Base-by-base conservation (phyloP, 352 stramenopile genomes). In the Lagenidium giganteum region DNA sequence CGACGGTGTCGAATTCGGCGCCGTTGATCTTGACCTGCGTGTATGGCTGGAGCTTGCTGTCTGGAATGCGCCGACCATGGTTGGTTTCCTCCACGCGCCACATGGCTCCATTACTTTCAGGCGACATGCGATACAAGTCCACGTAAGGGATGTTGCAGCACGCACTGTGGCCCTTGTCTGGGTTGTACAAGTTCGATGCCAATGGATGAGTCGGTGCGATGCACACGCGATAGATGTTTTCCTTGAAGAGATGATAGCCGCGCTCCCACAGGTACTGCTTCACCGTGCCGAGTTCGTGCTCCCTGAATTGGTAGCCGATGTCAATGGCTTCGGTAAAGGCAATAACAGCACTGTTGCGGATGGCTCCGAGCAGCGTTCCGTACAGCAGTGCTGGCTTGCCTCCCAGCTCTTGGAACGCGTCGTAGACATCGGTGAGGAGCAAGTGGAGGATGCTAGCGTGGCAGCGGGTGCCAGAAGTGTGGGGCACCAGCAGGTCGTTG, bases 271-370 rank as follows among this genome's bases (percentile, higher is more conserved):
- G 64, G 39, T 16, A 28, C 30, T 37, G 26, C 35, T 40, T 45
- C 29, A 74, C 38, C n/a, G n/a, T n/a, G n/a, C n/a, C n/a, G n/a
- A n/a, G n/a, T n/a, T n/a, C n/a, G n/a, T n/a, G n/a, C n/a, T n/a
- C n/a, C n/a, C n/a, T n/a, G n/a, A n/a, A n/a, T 28, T 52, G 54
- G 47, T 69, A 77, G 0, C 56, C 66, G 14, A 81, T 52, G 42
- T 81, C 70, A 8, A 49, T 59, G 46, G 80, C 70, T 25, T 80
- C 67, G 2, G 67, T 77, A 51, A 67, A 83, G 8, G 67, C 57
- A 38, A 83, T 78, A 28, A 70, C 61, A 23, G 56, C 66, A 0
- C 42, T 49, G 39, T 78, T 67, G 18, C 67, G 65, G 14, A 83
- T 48, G 14, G 67, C 70, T 8, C 70, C 70, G 5, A 83, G 57